phyloP scores from a whole-genome alignment of 495 filamentous ascomycete genomes.

The Cercophora samala region DNA sequence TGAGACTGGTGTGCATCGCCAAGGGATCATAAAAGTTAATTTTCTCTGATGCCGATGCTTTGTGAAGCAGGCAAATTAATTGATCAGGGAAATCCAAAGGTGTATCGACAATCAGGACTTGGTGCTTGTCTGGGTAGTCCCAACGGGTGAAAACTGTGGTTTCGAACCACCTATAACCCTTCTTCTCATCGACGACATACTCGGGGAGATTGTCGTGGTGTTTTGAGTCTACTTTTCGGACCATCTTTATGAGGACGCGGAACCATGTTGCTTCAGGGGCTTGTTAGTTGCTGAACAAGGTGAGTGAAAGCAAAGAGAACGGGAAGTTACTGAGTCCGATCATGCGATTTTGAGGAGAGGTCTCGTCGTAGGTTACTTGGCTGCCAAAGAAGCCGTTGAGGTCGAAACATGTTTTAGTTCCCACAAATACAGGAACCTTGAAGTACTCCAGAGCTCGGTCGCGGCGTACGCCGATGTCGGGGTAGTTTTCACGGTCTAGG shows the following conservation, averaged over 20 bases:
- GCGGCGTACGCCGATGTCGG: conserved; percentile 8
- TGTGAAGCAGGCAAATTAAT: not conserved
- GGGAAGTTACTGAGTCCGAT: conserved; percentile 15
- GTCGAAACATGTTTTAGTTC: conserved; percentile 26
- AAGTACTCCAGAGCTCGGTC: conserved; percentile 22
- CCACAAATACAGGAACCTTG: conserved; percentile 26
- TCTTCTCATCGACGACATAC: conserved; percentile 14
- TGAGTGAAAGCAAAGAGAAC: not conserved
- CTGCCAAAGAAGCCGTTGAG: conserved; percentile 28
- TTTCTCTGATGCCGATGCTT: not conserved
- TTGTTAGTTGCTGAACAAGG: not conserved
- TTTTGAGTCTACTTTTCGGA: conserved; percentile 16
- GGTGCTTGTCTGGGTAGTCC: conserved; percentile 14
- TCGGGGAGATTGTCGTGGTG: conserved; percentile 16
- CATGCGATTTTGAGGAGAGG: not conserved
- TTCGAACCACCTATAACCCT: conserved; percentile 27
- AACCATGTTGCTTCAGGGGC: conserved; percentile 25
- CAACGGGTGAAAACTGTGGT: conserved; percentile 27
- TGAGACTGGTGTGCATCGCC: conserved; percentile 23
- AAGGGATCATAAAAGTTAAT: conserved; percentile 22
- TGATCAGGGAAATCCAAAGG: conserved; percentile 16
- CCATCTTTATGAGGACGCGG: conserved; percentile 23
- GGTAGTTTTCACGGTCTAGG: conserved; percentile 17
- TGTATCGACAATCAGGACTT: conserved; percentile 22
- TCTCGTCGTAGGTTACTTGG: conserved; percentile 14